phyloP scores from a whole-genome alignment of 805 yeast genomes.

The Barnettozyma vustinii region DNA sequence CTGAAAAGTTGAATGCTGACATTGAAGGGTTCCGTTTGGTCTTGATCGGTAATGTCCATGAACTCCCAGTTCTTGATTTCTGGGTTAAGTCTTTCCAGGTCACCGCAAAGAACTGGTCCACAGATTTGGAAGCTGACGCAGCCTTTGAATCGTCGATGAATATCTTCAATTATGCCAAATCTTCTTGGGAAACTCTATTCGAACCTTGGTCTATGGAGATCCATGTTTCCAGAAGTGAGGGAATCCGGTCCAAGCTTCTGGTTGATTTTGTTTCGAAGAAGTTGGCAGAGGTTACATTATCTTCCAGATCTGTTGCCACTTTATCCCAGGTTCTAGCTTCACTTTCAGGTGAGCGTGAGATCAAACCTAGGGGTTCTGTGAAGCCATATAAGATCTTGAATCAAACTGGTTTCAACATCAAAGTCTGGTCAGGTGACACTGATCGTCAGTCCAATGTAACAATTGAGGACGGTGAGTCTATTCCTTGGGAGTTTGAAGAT shows the following conservation, averaged over 20 bases:
- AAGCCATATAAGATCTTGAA: constrained; percentile 78
- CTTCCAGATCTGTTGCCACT: constrained; percentile 76
- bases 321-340: constrained; percentile 62
- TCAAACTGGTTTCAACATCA: constrained; percentile 79
- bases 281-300: constrained; percentile 72
- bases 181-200: constrained; percentile 91
- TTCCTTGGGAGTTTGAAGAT: constrained; percentile 92
- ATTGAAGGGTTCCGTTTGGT: constrained; percentile 77
- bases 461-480: constrained; percentile 42
- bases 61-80: constrained; percentile 80
- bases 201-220: constrained; percentile 83
- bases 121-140: constrained; percentile 67
- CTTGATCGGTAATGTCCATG: constrained; percentile 85
- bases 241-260: constrained; percentile 42
- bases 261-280: constrained; percentile 74
- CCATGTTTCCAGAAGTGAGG: constrained; percentile 49
- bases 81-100: constrained; percentile 63
- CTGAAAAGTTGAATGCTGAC: constrained; percentile 61
- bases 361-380: constrained; percentile 68
- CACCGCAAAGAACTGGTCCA: constrained; percentile 78
- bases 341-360: constrained; percentile 45
- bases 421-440: constrained; percentile 68
- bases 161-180: constrained; percentile 80
- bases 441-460: constrained; percentile 23
- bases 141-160: constrained; percentile 63